Conservation (phyloP, 2,329 filamentous ascomycete genomes). For the Hypocreales sp. region DNA sequence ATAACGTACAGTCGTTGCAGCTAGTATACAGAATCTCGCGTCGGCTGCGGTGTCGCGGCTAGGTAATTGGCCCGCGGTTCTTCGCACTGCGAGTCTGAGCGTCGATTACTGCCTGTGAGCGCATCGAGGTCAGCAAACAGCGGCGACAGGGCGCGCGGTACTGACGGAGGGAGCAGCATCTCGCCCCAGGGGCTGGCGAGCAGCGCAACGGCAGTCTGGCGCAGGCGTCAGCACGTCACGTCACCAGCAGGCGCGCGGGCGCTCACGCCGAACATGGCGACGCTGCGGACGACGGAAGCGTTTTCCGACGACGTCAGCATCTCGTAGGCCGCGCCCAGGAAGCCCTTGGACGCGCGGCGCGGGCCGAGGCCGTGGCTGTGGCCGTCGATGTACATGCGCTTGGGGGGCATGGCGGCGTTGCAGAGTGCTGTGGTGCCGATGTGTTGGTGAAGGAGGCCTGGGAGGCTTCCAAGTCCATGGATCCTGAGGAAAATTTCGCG, state of each 20-base stretch:
- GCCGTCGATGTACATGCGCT: conserved; percentile 38
- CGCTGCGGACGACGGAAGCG: conserved; percentile 50
- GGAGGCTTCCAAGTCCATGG: no score
- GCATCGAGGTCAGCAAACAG: neutral
- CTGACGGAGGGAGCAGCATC: conserved; percentile 49
- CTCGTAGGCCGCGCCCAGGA: conserved; percentile 42
- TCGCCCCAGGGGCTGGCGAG: conserved; percentile 54
- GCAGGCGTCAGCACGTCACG: conserved; percentile 4
- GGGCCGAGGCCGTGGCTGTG: no score
- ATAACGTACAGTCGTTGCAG: conserved; percentile 11
- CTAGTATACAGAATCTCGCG: conserved; percentile 1
- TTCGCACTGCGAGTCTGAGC: no score
- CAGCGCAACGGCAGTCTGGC: conserved; percentile 33
- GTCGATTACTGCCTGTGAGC: conserved; percentile 1
- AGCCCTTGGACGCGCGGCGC: conserved; percentile 29
- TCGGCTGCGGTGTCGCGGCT: no score
- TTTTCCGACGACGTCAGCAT: conserved; percentile 53
- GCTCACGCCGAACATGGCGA: conserved; percentile 54
- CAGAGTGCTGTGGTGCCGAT: no score
- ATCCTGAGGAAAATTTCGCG: no score
- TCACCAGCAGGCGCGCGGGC: no score
- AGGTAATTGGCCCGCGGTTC: no score
- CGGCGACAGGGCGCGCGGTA: no score
- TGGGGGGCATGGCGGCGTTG: conserved; percentile 52
- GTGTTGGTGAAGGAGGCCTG: no score